Evolutionary conservation across 225 moss, liverwort and hornwort species (phyloP), one percentile per base, ranked within the genome.

Genomic region (Anthoceros angustus): DNA sequence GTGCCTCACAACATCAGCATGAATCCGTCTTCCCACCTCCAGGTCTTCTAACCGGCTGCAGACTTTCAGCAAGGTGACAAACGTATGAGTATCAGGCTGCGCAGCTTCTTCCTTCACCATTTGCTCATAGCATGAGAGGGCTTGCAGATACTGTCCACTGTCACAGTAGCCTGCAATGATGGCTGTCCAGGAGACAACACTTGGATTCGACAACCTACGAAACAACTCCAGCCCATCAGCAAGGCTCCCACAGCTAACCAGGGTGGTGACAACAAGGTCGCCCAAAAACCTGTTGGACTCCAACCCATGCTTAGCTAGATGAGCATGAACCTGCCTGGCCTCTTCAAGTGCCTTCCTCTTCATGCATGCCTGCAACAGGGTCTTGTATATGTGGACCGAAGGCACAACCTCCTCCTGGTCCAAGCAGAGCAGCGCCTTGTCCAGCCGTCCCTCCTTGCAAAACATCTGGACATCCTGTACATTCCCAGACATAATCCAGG

Each of bases 361-460:
- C 55, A 55, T 55, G 55, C 55, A 55, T 23, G 8, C 55, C 55
- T 55, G 55, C 55, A 55, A 55, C n/a, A 55, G 55, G 23, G 18
- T 7, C 10, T 18, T 23, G 14, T 55, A 55, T 7, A 23, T 55
- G 7, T 55, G 8, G 8, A 15, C 55, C 14, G n/a, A 55, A 23
- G 55, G 55, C 18, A 55, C 8, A 20, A 7, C 5, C n/a, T 18
- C 16, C 16, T 20, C n/a, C 55, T 55, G 55, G 55, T 55, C 8
- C 55, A 55, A 18, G 16, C 55, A 23, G 23, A 15, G 8, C 14
- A 15, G 14, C 55, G 55, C 8, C 7, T 55, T 20, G 8, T 15
- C 7, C n/a, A 20, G n/a, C n/a, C 16, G 16, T 55, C 55, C 55
- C 18, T 15, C 16, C 18, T 55, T 8, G 55, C 55, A 55, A 9